These are phyloP conservation scores for Microcyclospora pomicola DNA, from an alignment of 2,329 filamentous ascomycete genomes.

Conservation along the genomic window DNA sequence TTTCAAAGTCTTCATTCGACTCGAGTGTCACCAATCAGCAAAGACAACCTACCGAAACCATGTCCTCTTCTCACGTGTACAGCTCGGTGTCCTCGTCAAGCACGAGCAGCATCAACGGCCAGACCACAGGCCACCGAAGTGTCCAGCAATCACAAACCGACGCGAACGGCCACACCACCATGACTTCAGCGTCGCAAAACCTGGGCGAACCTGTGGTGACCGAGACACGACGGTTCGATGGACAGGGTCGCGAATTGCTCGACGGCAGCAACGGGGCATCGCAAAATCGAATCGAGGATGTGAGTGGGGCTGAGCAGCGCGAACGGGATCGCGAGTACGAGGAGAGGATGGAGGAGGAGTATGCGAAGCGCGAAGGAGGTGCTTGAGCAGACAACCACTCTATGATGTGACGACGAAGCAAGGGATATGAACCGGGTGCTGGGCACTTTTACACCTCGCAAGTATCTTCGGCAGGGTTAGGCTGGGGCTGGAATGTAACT, in stretches of 20 bases:
- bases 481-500: not conserved
- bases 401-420: not conserved
- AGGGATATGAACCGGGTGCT: not conserved
- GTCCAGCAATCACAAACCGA: conserved; percentile 14
- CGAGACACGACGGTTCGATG: conserved; percentile 18
- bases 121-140: conserved; percentile 13
- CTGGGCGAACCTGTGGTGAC: conserved; percentile 16
- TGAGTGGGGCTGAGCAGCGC: conserved; percentile 11
- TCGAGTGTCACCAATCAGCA: conserved; percentile 1
- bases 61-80: conserved; percentile 10
- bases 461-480: not conserved
- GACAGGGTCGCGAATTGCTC: conserved; percentile 17
- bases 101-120: conserved; percentile 10
- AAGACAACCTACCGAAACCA: conserved; percentile 3
- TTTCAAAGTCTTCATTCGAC: not conserved
- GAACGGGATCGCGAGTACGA: conserved; percentile 14
- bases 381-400: conserved; percentile 5
- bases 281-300: conserved; percentile 16
- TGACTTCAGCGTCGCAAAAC: conserved; percentile 17
- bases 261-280: conserved; percentile 2
- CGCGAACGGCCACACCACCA: conserved; percentile 15
- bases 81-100: conserved; percentile 13
- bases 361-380: conserved; percentile 22
- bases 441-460: not conserved
- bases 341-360: conserved; percentile 20